phyloP scores from a whole-genome alignment of 495 filamentous ascomycete genomes.

The Neurospora pannonica region DNA sequence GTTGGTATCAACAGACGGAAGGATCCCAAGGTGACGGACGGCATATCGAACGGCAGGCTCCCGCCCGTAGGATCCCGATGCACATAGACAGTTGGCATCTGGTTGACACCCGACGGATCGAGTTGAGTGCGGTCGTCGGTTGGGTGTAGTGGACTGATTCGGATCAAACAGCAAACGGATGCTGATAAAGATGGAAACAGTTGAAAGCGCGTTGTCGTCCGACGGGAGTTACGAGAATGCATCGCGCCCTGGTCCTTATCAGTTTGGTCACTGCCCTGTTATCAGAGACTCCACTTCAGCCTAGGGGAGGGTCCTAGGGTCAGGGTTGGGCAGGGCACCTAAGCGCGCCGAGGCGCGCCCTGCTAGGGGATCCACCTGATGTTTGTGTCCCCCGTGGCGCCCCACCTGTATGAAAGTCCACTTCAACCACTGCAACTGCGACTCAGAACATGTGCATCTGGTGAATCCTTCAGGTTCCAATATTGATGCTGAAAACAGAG shows the following conservation, averaged over 20 bases:
- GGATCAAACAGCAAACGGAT: neutral
- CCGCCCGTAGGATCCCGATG: neutral
- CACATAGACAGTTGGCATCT: neutral
- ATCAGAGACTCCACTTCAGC: neutral
- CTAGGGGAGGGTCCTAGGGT: neutral
- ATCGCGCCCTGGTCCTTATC: neutral
- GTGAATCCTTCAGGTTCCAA: neutral
- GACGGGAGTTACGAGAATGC: neutral
- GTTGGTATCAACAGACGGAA: neutral
- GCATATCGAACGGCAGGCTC: neutral
- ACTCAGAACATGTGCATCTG: neutral
- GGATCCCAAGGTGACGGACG: neutral
- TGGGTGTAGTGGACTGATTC: neutral
- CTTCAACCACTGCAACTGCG: neutral
- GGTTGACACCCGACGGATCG: neutral
- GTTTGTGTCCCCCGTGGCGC: neutral
- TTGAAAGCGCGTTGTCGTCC: neutral
- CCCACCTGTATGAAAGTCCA: neutral
- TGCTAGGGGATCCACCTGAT: neutral
- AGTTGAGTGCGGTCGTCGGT: neutral
- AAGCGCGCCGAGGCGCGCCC: too few species aligned
- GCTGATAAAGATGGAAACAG: neutral
- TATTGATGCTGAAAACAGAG: neutral
- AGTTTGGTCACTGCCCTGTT: neutral
- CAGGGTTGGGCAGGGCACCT: neutral